Conservation (phyloP, 768 basidiomycete species). For the Leucocoprinus leucothites region DNA sequence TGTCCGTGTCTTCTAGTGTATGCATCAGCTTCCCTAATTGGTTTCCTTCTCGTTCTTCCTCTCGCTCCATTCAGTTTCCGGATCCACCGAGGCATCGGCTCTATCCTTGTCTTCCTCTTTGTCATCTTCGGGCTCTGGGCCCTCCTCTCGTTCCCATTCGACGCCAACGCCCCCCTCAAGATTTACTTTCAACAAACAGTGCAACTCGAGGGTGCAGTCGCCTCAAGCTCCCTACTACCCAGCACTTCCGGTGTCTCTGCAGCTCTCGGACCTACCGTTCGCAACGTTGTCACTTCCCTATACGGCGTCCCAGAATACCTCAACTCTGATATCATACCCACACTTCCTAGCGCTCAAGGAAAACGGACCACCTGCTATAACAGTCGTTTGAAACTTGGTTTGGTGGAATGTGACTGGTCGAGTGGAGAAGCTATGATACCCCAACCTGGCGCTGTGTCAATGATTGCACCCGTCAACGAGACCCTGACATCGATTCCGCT, state of each 20-base stretch:
- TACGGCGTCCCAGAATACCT: conserved; percentile 44
- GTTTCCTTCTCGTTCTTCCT: conserved; percentile 53
- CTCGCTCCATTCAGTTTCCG: conserved; percentile 63
- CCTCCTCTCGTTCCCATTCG: conserved; percentile 60
- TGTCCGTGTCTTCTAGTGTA: conserved; percentile 48
- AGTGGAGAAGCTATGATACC: conserved; percentile 30
- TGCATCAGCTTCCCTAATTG: conserved; percentile 37
- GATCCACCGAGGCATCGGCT: conserved; percentile 29
- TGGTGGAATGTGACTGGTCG: conserved; percentile 50
- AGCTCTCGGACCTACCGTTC: background rate
- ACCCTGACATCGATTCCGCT: background rate
- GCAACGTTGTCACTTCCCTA: conserved; percentile 39
- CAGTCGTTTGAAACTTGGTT: conserved; percentile 25
- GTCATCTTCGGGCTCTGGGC: conserved; percentile 39
- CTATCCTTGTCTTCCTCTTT: conserved; percentile 36
- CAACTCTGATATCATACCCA: conserved; percentile 36
- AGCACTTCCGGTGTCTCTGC: conserved; percentile 19
- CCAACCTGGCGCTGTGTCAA: conserved; percentile 29
- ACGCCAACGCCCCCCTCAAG: conserved; percentile 57
- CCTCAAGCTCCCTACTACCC: conserved; percentile 10
- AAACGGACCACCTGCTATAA: conserved; percentile 30
- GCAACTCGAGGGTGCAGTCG: conserved; percentile 32
- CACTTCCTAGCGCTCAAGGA: conserved; percentile 48
- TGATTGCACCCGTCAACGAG: background rate
- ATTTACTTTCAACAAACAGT: conserved; percentile 68